Base-by-base conservation (phyloP, 176 grass and related monocot genomes). In the Oryza brachyantha region DNA sequence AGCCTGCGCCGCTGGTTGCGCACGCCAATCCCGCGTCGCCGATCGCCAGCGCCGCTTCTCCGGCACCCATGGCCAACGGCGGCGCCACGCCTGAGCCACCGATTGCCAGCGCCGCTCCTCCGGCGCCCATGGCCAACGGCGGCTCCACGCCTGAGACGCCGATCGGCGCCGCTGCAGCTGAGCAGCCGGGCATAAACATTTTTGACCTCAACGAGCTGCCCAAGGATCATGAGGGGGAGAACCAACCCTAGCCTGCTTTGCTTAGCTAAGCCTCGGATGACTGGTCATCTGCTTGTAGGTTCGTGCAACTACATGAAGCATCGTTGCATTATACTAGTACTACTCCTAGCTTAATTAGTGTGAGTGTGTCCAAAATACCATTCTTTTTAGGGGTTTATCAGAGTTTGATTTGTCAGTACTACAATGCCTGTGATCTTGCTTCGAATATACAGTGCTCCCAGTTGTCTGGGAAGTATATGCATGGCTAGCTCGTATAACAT, bases 131-230 rank as follows among this genome's bases (percentile, higher is more conserved):
- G 35, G 35, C 35, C 35, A 36, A 36, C 5, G 35, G n/a, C n/a
- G n/a, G 35, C 35, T 3, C 35, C 4, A 36, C 35, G 35, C 35
- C 35, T 36, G 5, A 36, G 35, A 36, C 43, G 3, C 67, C 28
- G 32, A 27, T 48, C 1, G 45, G 16, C 45, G 7, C 5, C 0
- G 48, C 19, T 5, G 41, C 10, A 12, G 12, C 41, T 13, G 41
- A 7, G 48, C 48, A 52, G 48, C 48, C 16, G 17, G 5, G 19
- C 16, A 21, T 0, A 7, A 52, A n/a, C 17, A 8, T n/a, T 4
- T 52, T 83, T 13, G 68, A 88, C 69, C 86, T 88, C n/a, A 88
- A 88, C 29, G 80, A 73, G 75, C 13, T 73, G 74, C 67, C 86
- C 12, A 29, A 46, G 39, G 75, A 74, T 0, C 35, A 68, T 1